phyloP scores from a whole-genome alignment of 495 filamentous ascomycete species.

The Friedmanniomyces simplex region DNA sequence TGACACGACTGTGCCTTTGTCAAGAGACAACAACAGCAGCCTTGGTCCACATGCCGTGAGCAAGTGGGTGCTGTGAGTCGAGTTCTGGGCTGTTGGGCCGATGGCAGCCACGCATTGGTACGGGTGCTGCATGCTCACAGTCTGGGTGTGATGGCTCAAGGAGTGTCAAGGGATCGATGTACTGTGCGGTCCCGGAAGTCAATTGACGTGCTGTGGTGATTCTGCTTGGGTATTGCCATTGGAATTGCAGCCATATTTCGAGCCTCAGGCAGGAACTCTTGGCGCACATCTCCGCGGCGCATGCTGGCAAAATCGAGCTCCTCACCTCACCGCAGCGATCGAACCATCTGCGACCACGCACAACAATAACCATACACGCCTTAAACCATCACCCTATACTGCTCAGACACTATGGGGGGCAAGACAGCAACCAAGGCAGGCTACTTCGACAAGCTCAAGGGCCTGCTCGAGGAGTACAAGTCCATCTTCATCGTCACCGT shows the following conservation, averaged over 20 bases:
- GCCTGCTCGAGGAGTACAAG: conserved; percentile 79
- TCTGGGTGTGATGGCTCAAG: too few relatives aligned
- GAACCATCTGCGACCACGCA: background rate
- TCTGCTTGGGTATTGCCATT: too few relatives aligned
- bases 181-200: too few relatives aligned
- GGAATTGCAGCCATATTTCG: background rate
- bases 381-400: conserved; percentile 22
- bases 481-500: conserved; percentile 72
- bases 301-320: too few relatives aligned
- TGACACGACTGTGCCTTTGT: conserved; percentile 5
- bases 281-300: background rate
- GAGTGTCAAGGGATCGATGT: too few relatives aligned
- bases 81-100: background rate
- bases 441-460: conserved; percentile 99
- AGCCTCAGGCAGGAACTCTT: background rate
- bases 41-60: conserved; percentile 14
- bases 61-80: background rate
- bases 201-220: too few relatives aligned
- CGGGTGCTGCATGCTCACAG: conserved; percentile 9
- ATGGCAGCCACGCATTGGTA: conserved; percentile 9
- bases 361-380: conserved; percentile 3
- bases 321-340: too few relatives aligned
- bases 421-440: conserved; percentile 83
- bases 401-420: conserved; percentile 94
- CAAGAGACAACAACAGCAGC: background rate